Percentiles rank a stretch among this genome's conserved stretches.
Evolutionary conservation across 1,284 basidiomycete genomes (phyloP).

Genomic region (Rhodotorula mucilaginosa): DNA sequence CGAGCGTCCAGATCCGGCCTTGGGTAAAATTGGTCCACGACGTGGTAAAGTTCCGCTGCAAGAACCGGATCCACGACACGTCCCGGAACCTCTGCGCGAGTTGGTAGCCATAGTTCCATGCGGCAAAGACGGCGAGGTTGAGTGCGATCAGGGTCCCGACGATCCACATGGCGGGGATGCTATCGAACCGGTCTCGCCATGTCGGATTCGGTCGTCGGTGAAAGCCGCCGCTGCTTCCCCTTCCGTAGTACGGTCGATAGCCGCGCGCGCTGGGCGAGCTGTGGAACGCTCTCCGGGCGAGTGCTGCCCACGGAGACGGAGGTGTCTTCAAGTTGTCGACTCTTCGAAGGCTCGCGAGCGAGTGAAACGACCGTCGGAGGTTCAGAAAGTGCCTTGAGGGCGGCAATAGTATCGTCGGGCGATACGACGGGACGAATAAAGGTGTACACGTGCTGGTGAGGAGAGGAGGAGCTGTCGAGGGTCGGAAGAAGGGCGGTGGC

Average conservation of each 20-base stretch:
- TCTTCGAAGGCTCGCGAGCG: neutral
- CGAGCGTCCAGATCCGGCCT: conserved; percentile 33
- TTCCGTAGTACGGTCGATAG: conserved; percentile 13
- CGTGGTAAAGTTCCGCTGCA: conserved; percentile 35
- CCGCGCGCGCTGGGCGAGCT: neutral
- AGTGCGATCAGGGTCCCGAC: conserved; percentile 14
- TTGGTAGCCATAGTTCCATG: conserved; percentile 30
- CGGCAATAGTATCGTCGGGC: neutral
- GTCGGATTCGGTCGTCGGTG: neutral
- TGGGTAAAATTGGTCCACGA: conserved; percentile 27
- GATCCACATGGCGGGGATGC: conserved; percentile 15
- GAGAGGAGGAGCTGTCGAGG: neutral
- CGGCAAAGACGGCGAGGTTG: conserved; percentile 28
- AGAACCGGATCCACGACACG: conserved; percentile 12
- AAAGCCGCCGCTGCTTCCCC: neutral
- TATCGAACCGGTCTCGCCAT: conserved; percentile 18
- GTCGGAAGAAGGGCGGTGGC: conserved; percentile 12
- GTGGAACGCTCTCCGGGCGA: neutral
- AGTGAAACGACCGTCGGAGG: neutral
- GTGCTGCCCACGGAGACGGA: neutral
- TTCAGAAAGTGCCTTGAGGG: neutral
- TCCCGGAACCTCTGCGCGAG: conserved; percentile 25
- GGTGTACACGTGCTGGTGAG: neutral
- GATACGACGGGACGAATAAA: conserved; percentile 6
- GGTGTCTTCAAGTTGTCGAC: neutral